These are phyloP conservation scores for Holtermannia corniformis DNA, from an alignment of 768 basidiomycete genomes.

Conservation along the genomic window DNA sequence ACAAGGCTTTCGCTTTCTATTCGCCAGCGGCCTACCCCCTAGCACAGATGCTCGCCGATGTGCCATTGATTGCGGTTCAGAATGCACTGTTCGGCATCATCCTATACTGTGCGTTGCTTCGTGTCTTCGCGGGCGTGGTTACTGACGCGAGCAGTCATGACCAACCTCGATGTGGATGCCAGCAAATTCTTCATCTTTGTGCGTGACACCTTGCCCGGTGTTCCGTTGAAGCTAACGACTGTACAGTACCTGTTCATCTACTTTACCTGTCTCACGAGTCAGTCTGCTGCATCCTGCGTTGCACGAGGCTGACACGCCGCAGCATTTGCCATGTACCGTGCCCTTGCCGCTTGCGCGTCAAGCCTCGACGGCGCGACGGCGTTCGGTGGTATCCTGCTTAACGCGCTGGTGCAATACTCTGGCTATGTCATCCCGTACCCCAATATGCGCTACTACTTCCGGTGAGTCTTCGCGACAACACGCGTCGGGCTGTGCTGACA, in stretches of 20 bases:
- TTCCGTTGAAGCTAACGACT: not conserved
- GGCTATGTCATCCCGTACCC: not conserved
- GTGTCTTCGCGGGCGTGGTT: no score
- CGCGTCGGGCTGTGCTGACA: no score
- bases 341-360: not conserved
- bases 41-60: slow-evolving; percentile 44
- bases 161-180: not conserved
- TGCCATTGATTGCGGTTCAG: slow-evolving; percentile 41
- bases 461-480: no score
- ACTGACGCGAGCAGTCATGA: not conserved
- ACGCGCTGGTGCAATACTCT: not conserved
- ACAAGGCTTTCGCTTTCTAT: slow-evolving; percentile 35
- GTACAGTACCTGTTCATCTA: not conserved
- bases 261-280: not conserved
- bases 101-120: slow-evolving; percentile 38
- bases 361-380: not conserved
- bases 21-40: slow-evolving; percentile 43
- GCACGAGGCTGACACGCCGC: no score
- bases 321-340: not conserved
- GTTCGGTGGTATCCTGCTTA: not conserved
- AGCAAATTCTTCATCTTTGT: not conserved
- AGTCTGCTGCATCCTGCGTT: no score
- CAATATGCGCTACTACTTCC: not conserved
- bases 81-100: slow-evolving; percentile 33
- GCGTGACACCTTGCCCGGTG: not conserved